Evolutionary conservation across 2,329 filamentous ascomycete species (phyloP).

Genomic region (Exophiala aquamarina): DNA sequence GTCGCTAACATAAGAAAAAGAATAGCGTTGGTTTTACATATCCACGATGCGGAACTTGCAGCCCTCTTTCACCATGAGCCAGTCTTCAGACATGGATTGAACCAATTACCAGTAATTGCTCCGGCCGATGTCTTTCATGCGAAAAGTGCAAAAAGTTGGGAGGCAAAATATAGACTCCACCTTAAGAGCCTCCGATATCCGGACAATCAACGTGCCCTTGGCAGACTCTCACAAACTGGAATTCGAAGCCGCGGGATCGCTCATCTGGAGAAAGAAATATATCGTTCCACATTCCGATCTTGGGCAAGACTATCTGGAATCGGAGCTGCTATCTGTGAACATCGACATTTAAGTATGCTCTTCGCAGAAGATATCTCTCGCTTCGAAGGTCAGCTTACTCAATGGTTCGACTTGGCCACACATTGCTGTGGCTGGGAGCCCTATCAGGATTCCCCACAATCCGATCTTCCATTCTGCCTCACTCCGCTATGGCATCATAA

Average conservation of each 20-base stretch:
- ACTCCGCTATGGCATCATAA: slow-evolving; percentile 31
- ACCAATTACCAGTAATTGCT: neutral
- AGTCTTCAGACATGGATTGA: slow-evolving; percentile 5
- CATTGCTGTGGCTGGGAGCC: neutral
- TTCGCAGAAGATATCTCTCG: neutral
- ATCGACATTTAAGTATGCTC: slow-evolving; percentile 1
- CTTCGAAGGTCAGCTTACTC: slow-evolving; percentile 3
- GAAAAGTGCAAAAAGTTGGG: slow-evolving; percentile 4
- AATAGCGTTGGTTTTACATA: slow-evolving; percentile 18
- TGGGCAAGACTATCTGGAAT: slow-evolving; percentile 20
- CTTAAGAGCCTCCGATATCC: neutral
- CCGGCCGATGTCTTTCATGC: slow-evolving; percentile 4
- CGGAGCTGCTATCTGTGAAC: slow-evolving; percentile 18
- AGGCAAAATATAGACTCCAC: neutral
- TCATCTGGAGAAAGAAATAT: neutral
- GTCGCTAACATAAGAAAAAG: neutral
- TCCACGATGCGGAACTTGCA: slow-evolving; percentile 32
- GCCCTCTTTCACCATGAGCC: slow-evolving; percentile 26
- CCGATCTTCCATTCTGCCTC: slow-evolving; percentile 27
- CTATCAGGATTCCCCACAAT: slow-evolving; percentile 3
- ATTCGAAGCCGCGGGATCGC: neutral
- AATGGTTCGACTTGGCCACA: slow-evolving; percentile 4
- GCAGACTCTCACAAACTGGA: neutral
- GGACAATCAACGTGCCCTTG: neutral
- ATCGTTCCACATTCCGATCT: slow-evolving; percentile 1